Conservation (phyloP, 257 asterid species). For the Salvia splendens region DNA sequence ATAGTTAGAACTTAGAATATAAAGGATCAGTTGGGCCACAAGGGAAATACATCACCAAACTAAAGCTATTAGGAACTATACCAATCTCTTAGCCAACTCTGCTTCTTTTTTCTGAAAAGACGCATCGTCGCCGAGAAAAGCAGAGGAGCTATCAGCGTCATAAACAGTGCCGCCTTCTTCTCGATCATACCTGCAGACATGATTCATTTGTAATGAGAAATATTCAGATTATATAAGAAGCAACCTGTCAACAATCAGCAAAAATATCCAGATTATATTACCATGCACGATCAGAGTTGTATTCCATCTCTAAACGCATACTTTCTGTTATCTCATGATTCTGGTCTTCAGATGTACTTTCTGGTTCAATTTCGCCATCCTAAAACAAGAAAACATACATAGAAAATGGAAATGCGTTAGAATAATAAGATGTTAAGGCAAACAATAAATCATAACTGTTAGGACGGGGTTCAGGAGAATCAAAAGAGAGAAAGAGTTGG, state of each 20-base stretch:
- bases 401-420: conserved; percentile 11
- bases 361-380: conserved; percentile 56
- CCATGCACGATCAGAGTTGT: conserved; percentile 92
- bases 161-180: conserved; percentile 85
- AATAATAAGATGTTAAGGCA: conserved; percentile 1
- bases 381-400: conserved; percentile 37
- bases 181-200: conserved; percentile 74
- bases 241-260: conserved; percentile 5
- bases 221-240: neutral
- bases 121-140: conserved; percentile 89
- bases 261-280: conserved; percentile 37
- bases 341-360: conserved; percentile 44
- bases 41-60: conserved; percentile 6
- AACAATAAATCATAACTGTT: neutral
- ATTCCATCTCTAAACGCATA: conserved; percentile 88
- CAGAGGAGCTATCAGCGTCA: conserved; percentile 66
- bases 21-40: conserved; percentile 1
- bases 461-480: neutral
- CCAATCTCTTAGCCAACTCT: conserved; percentile 84
- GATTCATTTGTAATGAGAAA: conserved; percentile 23
- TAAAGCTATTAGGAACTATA: conserved; percentile 35
- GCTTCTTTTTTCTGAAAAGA: conserved; percentile 90
- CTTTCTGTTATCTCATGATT: conserved; percentile 74
- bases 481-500: neutral
- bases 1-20: no score